Percentiles rank a stretch among this genome's conserved stretches.
phyloP scores from a whole-genome alignment of 2,329 filamentous ascomycete species.

The Lasiodiplodia sp. region DNA sequence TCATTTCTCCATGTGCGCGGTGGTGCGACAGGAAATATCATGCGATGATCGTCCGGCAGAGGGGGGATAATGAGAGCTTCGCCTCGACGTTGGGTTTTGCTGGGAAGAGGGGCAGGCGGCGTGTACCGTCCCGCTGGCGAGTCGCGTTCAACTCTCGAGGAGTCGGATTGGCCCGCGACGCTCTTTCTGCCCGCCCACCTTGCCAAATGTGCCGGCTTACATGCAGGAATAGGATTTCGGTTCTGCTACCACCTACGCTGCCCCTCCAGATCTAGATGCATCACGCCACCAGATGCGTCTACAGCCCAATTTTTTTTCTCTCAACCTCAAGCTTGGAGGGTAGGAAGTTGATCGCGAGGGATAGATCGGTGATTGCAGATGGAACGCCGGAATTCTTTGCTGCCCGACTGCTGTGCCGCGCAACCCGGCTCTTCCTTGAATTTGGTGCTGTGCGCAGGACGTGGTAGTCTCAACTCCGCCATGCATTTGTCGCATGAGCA shows the following conservation, averaged over 20 bases:
- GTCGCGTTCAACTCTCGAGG: neutral
- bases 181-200: neutral
- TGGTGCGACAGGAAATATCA: neutral
- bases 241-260: neutral
- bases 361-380: neutral
- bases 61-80: neutral
- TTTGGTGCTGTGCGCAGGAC: neutral
- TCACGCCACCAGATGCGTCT: conserved; percentile 13
- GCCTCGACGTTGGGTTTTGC: neutral
- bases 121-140: neutral
- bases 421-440: neutral
- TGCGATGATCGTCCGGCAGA: conserved; percentile 11
- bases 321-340: neutral
- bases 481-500: neutral
- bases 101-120: neutral
- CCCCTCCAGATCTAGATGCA: conserved; percentile 10
- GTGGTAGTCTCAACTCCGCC: neutral
- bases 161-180: neutral
- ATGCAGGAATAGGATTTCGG: conserved; percentile 1
- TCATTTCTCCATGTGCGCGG: neutral
- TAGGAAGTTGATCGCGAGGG: neutral
- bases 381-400: neutral
- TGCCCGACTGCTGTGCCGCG: neutral
- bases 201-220: neutral
- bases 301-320: neutral